These are phyloP conservation scores for Shiraia bambusicola DNA, from an alignment of 2,329 filamentous ascomycete genomes.

Conservation along the genomic window DNA sequence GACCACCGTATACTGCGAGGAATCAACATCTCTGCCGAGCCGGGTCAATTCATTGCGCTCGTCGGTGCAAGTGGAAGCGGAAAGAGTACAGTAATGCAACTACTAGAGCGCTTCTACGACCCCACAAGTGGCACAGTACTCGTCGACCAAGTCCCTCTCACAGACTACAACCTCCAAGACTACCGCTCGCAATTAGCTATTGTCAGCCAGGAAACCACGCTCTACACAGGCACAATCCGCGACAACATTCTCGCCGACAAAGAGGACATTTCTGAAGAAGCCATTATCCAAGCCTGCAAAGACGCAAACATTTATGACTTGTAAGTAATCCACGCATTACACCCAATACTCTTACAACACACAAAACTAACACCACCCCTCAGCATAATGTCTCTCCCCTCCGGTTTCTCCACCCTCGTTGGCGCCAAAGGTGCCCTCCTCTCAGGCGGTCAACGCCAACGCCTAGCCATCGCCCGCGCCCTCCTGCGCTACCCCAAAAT, in stretches of 20 bases:
- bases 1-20: conserved; percentile 91
- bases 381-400: conserved; percentile 44
- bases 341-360: not conserved
- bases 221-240: conserved; percentile 88
- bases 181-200: conserved; percentile 85
- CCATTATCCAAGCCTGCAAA: conserved; percentile 75
- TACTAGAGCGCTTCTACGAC: conserved; percentile 94
- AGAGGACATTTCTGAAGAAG: conserved; percentile 69
- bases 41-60: conserved; percentile 82
- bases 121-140: conserved; percentile 77
- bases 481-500: conserved; percentile 91
- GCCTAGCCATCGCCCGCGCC: conserved; percentile 89
- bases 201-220: conserved; percentile 92
- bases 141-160: conserved; percentile 82
- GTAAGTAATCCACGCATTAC: conserved; percentile 9
- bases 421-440: conserved; percentile 72
- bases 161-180: conserved; percentile 72
- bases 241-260: conserved; percentile 75
- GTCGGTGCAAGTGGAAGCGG: conserved; percentile 95
- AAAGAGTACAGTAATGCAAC: conserved; percentile 88
- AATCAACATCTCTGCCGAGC: conserved; percentile 70
- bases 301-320: conserved; percentile 54
- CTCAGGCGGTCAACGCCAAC: conserved; percentile 86
- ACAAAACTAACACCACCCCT: conserved; percentile 1
- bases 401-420: conserved; percentile 82